Evolutionary conservation across 2,329 filamentous ascomycete genomes (phyloP).

Genomic region (Elsinoe necatrix): DNA sequence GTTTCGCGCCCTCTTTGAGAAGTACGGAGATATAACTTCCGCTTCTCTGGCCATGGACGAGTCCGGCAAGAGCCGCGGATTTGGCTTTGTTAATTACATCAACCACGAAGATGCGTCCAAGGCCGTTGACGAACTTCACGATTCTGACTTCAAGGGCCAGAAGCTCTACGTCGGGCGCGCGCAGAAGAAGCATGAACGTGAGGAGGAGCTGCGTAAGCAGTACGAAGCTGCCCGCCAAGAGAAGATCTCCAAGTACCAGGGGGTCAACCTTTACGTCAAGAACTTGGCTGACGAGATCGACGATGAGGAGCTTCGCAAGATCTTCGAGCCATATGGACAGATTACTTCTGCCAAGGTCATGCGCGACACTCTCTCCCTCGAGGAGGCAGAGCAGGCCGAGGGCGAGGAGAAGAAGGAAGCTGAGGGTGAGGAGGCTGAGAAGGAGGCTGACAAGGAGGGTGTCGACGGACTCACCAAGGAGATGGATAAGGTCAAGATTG

Average conservation of each 20-base stretch:
- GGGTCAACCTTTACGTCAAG: conserved; percentile 99
- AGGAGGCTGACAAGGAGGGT: conserved; percentile 50
- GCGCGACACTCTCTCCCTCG: conserved; percentile 61
- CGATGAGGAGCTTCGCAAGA: conserved; percentile 91
- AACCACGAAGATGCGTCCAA: conserved; percentile 77
- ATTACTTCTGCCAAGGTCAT: conserved; percentile 99
- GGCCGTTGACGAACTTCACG: conserved; percentile 87
- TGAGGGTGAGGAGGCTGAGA: conserved; percentile 46
- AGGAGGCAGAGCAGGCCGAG: conserved; percentile 35
- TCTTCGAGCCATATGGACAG: conserved; percentile 83
- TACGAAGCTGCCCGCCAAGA: conserved; percentile 96
- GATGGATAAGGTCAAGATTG: conserved; percentile 46
- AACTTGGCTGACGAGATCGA: conserved; percentile 96
- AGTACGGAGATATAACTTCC: conserved; percentile 88
- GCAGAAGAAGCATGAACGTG: conserved; percentile 99
- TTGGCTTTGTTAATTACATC: conserved; percentile 90
- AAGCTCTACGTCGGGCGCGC: conserved; percentile 96
- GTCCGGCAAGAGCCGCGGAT: conserved; percentile 88
- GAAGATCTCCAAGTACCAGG: conserved; percentile 99
- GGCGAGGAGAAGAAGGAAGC: conserved; percentile 47
- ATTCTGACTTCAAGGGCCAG: conserved; percentile 85
- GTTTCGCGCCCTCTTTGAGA: conserved; percentile 88
- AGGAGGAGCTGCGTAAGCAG: conserved; percentile 97
- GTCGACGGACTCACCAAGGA: conserved; percentile 42
- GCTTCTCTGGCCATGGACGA: conserved; percentile 93